These are phyloP conservation scores for Neoboletus subvelutipes DNA, from an alignment of 768 basidiomycete genomes.

Conservation along the genomic window DNA sequence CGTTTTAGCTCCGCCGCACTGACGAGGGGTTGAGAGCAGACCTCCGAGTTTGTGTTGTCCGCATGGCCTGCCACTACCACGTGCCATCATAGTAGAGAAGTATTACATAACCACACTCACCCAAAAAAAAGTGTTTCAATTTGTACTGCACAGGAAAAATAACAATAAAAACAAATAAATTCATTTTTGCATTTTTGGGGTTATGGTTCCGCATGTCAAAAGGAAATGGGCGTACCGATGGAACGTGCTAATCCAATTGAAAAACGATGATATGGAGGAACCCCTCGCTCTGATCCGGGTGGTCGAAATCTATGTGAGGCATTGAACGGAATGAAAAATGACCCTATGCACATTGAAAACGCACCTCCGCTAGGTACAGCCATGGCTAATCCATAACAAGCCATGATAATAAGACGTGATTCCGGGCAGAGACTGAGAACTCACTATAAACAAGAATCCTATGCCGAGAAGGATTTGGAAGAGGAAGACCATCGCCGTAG, in stretches of 20 bases:
- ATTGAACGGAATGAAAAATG: background rate
- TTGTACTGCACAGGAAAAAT: background rate
- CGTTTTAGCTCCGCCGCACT: background rate
- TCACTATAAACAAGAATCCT: background rate
- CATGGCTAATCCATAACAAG: background rate
- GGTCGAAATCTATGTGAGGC: background rate
- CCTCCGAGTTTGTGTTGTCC: background rate
- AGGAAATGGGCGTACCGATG: background rate
- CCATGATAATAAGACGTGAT: background rate
- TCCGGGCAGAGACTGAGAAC: background rate
- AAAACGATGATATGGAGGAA: background rate
- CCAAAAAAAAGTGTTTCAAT: background rate
- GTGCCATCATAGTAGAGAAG: no score
- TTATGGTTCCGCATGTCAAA: no score
- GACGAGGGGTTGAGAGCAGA: background rate
- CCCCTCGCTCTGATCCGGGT: background rate
- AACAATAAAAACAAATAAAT: background rate
- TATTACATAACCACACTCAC: background rate
- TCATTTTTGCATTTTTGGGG: background rate
- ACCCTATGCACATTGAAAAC: background rate
- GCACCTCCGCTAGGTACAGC: conserved; percentile 1
- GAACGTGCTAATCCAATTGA: background rate
- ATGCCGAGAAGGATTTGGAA: background rate
- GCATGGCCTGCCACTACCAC: background rate
- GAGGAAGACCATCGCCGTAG: background rate